phyloP scores from a whole-genome alignment of 805 yeast species.

The Jamesozyma hellenica region DNA sequence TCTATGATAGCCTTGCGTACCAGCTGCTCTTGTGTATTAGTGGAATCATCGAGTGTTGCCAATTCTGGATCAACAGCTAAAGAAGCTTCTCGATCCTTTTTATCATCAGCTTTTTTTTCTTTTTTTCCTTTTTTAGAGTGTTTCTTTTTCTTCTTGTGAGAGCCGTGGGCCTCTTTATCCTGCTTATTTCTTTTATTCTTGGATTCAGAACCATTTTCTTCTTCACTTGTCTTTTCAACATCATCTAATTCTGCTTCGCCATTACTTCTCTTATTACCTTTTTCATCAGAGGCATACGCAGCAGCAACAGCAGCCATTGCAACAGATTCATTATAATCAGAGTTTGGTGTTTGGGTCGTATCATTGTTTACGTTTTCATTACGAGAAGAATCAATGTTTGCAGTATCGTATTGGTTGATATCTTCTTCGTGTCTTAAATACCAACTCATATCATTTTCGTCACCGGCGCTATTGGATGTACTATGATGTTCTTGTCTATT shows the following conservation, averaged over 20 bases:
- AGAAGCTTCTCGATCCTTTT: conserved; percentile 2
- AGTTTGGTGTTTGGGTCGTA: not conserved
- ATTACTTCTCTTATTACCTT: conserved; percentile 8
- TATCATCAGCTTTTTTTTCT: conserved; percentile 4
- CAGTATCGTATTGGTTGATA: conserved; percentile 2
- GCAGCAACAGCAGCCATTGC: conserved; percentile 29
- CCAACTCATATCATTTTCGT: conserved; percentile 17
- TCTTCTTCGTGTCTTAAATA: conserved; percentile 17
- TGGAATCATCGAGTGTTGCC: conserved; percentile 38
- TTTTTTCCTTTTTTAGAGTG: conserved; percentile 8
- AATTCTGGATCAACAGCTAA: conserved; percentile 49
- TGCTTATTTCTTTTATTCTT: conserved; percentile 5
- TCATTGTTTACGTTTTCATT: not conserved
- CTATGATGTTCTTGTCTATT: conserved; percentile 1
- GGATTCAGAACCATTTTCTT: conserved; percentile 4
- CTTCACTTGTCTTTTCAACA: not conserved
- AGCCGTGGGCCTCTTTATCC: not conserved
- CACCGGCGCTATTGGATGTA: conserved; percentile 6
- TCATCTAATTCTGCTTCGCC: conserved; percentile 1
- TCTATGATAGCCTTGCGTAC: conserved; percentile 65
- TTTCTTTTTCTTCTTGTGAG: conserved; percentile 13
- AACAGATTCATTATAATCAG: conserved; percentile 13
- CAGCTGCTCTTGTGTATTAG: conserved; percentile 49
- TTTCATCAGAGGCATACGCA: conserved; percentile 21
- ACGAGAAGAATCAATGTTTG: not conserved